Base-by-base conservation (phyloP, 78 protist species). In the Dictyostelium brefeldianum region DNA sequence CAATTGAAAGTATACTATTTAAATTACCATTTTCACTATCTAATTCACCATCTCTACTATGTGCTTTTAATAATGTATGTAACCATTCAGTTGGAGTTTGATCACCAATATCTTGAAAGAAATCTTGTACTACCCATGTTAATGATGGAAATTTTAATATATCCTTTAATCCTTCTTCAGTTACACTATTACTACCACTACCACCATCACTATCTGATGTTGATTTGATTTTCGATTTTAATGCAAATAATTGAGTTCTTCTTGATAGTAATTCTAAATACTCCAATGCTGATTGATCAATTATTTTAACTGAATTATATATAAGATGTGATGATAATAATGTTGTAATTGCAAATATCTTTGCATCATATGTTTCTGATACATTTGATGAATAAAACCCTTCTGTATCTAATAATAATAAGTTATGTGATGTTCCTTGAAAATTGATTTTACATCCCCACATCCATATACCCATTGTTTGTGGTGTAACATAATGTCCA, bases 111-210 rank as follows among this genome's bases (percentile, higher is more conserved):
- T 87, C 92, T 75, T 87, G 92, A 77, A 87, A 87, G 69, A 87
- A 87, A 50, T 87, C 92, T 77, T 87, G 92, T 18, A 87, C 92
- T 27, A 87, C 92, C 92, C 92, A 87, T n/a, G 75, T 64, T 48
- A 81, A 65, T 62, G 78, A 53, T 59, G 78, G 78, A 31, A 81
- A 81, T 12, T 73, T 56, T 56, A 83, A 71, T 20, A 83, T 69
- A 46, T 69, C 36, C 25, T 17, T 25, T 5, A 67, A 48, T 41
- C 43, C 57, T 71, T 71, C 36, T 27, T 54, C 20, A 25, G 48
- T n/a, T 48, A 12, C 56, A 59, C n/a, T n/a, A 2, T 3, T 36
- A 36, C 2, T 36, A n/a, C n/a, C n/a, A 36, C 43, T 36, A 36
- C 43, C 43, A 2, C 43, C 43, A 36, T 2, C 43, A 36, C 43